A percentile compares a stretch with the other conserved stretches of the same genome.
Conservation (phyloP, 331 rosid genomes). For the Acacia pycnantha region DNA sequence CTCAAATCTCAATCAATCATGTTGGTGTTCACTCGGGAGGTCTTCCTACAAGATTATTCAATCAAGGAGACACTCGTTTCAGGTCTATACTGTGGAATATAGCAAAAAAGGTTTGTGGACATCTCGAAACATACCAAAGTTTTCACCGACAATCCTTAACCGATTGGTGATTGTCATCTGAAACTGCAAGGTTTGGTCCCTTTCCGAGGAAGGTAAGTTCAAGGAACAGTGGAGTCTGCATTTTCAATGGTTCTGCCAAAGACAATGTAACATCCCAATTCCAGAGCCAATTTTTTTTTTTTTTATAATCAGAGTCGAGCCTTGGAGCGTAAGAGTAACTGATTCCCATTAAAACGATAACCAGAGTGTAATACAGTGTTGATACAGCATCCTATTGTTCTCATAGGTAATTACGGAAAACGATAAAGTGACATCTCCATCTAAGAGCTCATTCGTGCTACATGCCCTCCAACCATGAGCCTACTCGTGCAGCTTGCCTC, state of each 20-base stretch:
- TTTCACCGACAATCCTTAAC: neutral
- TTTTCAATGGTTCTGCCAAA: neutral
- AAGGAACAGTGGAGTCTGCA: neutral
- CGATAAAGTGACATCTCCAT: too few relatives aligned
- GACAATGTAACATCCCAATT: too few relatives aligned
- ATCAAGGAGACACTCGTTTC: neutral
- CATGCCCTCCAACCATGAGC: too few relatives aligned
- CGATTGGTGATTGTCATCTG: neutral
- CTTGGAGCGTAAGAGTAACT: too few relatives aligned
- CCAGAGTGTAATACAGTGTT: too few relatives aligned
- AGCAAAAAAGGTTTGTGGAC: neutral
- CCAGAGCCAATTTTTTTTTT: too few relatives aligned
- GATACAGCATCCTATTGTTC: too few relatives aligned
- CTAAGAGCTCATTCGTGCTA: too few relatives aligned
- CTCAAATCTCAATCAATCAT: neutral
- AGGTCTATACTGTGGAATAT: neutral
- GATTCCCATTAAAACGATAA: too few relatives aligned
- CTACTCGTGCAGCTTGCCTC: too few relatives aligned
- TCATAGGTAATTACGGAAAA: too few relatives aligned
- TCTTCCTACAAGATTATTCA: neutral
- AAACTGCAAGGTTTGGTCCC: neutral
- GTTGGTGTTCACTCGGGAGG: neutral
- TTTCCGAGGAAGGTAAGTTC: neutral
- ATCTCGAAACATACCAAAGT: neutral
- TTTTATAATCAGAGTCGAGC: too few relatives aligned